Conservation (phyloP, 1,139 yeast genomes). For the Saccharomycopsis hybrid region DNA sequence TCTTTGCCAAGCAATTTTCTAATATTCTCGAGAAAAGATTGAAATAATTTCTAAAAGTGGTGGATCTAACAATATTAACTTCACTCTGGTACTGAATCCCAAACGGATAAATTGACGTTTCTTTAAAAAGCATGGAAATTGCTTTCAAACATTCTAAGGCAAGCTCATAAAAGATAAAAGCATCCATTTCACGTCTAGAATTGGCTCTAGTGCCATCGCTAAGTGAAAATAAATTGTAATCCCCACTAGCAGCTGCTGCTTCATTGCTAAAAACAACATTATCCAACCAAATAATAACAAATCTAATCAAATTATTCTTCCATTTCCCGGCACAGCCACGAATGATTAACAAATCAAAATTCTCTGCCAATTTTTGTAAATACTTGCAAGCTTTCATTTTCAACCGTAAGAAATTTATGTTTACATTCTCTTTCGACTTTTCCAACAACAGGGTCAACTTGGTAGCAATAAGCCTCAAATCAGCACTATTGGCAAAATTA, state of each 20-base stretch:
- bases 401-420: conserved; percentile 1
- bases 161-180: conserved; percentile 49
- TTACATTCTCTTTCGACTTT: neutral
- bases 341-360: conserved; percentile 3
- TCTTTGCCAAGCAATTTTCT: conserved; percentile 40
- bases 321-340: conserved; percentile 13
- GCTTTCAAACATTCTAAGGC: conserved; percentile 62
- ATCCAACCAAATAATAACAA: conserved; percentile 24
- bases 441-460: conserved; percentile 1
- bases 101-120: conserved; percentile 55
- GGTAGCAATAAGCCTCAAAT: conserved; percentile 8
- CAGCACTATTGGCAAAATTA: conserved; percentile 8
- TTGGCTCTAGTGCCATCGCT: conserved; percentile 25
- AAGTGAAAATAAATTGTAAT: conserved; percentile 27
- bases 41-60: conserved; percentile 67
- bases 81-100: conserved; percentile 55
- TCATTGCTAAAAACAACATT: conserved; percentile 40
- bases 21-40: conserved; percentile 64
- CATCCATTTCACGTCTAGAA: conserved; percentile 40
- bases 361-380: conserved; percentile 14
- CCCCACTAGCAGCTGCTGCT: conserved; percentile 34
- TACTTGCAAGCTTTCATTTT: conserved; percentile 15
- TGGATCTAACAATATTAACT: conserved; percentile 49
- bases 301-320: conserved; percentile 9
- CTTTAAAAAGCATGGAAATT: conserved; percentile 47